Base-by-base conservation (phyloP, 495 filamentous ascomycete genomes). In the Symbiotaphrina buchneri region DNA sequence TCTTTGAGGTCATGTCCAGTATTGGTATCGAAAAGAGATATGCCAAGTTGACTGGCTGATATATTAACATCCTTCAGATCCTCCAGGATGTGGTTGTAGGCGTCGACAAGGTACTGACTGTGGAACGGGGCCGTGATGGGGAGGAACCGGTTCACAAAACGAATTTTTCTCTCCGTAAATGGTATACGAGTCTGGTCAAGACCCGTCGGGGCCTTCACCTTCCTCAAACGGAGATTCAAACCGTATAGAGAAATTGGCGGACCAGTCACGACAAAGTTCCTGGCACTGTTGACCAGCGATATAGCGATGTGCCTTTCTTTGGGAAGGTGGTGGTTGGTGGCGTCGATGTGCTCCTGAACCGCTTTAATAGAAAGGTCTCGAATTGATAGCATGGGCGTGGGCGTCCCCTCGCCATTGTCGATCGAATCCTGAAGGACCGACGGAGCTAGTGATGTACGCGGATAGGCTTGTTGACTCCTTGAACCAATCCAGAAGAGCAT, bases 401-500 rank as follows among this genome's bases (percentile, higher is more conserved):
- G 90, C 3, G 61, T 65, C 14, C 90, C 90, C 49, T 99, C 90
- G 5, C 87, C 84, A 53, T 84, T 72, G 44, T 93, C 84, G 34
- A 81, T 63, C 0, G 87, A 92, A 45, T 99, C 90, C 47, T 85
- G 83, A n/a, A 94, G 63, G 38, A 80, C 74, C 1, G 66, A 69
- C 1, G 90, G 90, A n/a, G 83, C 74, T 32, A 99, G 59, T 1
- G 90, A 94, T 2, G 90, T 95, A 31, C 71, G 70, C 27, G 90
- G 90, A 44, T 92, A 99, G 1, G 82, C 83, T 48, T 99, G 90
- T 47, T 99, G 90, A 48, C 85, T 93, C 40, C 90, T 78, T n/a
- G 84, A 68, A 39, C 90, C 90, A 40, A 99, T 95, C 90, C 87
- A 99, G 59, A 99, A 99, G n/a, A 99, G 74, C 36, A 90, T 75